Evolutionary conservation across 2,329 filamentous ascomycete species (phyloP).

Genomic region (Alternaria novae-zelandiae): DNA sequence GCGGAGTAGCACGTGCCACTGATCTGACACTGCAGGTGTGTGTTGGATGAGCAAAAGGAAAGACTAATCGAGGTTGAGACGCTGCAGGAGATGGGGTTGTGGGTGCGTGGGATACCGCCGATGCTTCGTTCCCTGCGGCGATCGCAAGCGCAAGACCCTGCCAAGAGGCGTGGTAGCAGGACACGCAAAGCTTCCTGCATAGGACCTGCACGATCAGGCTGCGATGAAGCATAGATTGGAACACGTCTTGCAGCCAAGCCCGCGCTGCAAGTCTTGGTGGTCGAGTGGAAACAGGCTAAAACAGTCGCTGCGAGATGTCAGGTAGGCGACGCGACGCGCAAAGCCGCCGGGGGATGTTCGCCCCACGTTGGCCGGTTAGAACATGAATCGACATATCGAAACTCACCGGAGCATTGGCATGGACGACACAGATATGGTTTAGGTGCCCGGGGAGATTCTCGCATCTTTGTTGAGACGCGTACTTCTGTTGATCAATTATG

Average conservation of each 20-base stretch:
- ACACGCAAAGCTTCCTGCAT: slow-evolving; percentile 10
- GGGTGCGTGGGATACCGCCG: slow-evolving; percentile 14
- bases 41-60: slow-evolving; percentile 28
- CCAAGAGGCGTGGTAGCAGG: slow-evolving; percentile 8
- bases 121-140: slow-evolving; percentile 11
- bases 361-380: slow-evolving; percentile 22
- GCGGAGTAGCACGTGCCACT: slow-evolving; percentile 40
- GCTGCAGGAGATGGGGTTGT: slow-evolving; percentile 28
- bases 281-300: slow-evolving; percentile 28
- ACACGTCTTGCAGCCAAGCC: slow-evolving; percentile 31
- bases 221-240: slow-evolving; percentile 20
- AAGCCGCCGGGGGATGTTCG: slow-evolving; percentile 5
- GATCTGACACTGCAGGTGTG: slow-evolving; percentile 27
- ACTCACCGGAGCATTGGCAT: slow-evolving; percentile 2
- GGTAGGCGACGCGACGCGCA: slow-evolving; percentile 13
- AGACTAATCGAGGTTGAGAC: slow-evolving; percentile 33
- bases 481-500: not conserved
- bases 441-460: not conserved
- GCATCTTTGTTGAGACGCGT: not conserved
- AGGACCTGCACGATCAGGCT: slow-evolving; percentile 9
- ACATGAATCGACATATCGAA: slow-evolving; percentile 22
- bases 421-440: not conserved
- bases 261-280: slow-evolving; percentile 23
- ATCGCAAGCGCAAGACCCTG: slow-evolving; percentile 16
- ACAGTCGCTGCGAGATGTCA: slow-evolving; percentile 23